Conservation (phyloP, 2,329 filamentous ascomycete genomes). For the Trematosphaeria pertusa region DNA sequence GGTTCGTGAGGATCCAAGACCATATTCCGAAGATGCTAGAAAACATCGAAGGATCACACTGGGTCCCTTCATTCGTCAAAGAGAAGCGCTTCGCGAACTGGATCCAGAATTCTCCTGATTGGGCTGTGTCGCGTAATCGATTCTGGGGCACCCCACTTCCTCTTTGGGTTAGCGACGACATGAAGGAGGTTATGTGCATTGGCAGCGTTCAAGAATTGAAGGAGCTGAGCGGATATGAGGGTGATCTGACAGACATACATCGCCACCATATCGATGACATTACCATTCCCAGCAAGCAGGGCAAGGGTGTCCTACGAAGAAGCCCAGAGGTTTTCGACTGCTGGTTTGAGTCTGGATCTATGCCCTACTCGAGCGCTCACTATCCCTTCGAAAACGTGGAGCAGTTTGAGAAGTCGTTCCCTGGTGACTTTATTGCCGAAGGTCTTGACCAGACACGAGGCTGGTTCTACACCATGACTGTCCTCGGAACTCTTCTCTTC, state of each 20-base stretch:
- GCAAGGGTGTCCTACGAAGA: constrained; percentile 81
- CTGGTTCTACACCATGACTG: constrained; percentile 94
- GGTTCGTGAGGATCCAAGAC: constrained; percentile 89
- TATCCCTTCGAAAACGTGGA: constrained; percentile 92
- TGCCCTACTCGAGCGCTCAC: constrained; percentile 91
- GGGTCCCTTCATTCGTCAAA: constrained; percentile 91
- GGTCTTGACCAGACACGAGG: constrained; percentile 92
- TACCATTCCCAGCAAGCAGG: constrained; percentile 88
- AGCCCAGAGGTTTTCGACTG: constrained; percentile 94
- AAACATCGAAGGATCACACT: constrained; percentile 87
- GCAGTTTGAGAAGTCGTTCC: constrained; percentile 80
- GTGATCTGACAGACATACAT: constrained; percentile 84
- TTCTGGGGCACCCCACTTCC: constrained; percentile 97
- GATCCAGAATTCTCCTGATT: constrained; percentile 90
- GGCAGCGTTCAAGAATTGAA: constrained; percentile 86
- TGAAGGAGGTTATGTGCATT: constrained; percentile 84
- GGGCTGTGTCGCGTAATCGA: constrained; percentile 92
- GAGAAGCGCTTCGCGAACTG: constrained; percentile 90
- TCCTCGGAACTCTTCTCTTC: constrained; percentile 87
- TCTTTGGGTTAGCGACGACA: constrained; percentile 88
- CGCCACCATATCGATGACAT: constrained; percentile 93
- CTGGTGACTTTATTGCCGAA: constrained; percentile 93
- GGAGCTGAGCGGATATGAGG: constrained; percentile 83
- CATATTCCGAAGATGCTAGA: constrained; percentile 88
- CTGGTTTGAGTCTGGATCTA: constrained; percentile 95